These are phyloP conservation scores for Cupressus sempervirens DNA, from an alignment of 75 land plant genomes.

Conservation along the genomic window DNA sequence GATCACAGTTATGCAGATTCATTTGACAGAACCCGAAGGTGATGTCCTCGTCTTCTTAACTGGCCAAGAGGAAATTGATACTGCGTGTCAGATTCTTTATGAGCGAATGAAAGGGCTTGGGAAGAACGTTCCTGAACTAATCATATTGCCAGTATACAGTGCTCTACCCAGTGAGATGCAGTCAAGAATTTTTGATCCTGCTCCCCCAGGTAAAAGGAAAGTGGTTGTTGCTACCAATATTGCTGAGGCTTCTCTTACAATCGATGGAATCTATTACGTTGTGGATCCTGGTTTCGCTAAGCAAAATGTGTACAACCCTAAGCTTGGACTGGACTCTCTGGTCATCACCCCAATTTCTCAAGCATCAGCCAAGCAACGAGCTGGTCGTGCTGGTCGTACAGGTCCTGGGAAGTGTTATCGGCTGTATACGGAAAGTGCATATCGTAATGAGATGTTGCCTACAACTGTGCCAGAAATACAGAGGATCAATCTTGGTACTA, in stretches of 20 bases:
- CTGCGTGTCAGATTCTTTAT: constrained; percentile 81
- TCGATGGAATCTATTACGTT: constrained; percentile 83
- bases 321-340: constrained; percentile 80
- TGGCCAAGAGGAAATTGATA: constrained; percentile 88
- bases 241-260: constrained; percentile 89
- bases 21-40: constrained; percentile 75
- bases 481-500: constrained; percentile 72
- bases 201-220: constrained; percentile 78
- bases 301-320: constrained; percentile 85
- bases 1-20: constrained; percentile 81
- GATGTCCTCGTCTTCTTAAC: constrained; percentile 73
- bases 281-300: constrained; percentile 94
- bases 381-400: constrained; percentile 94
- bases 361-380: constrained; percentile 91
- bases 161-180: constrained; percentile 91
- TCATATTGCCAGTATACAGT: constrained; percentile 83
- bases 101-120: constrained; percentile 88
- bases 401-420: constrained; percentile 95
- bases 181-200: constrained; percentile 77
- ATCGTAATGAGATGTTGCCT: constrained; percentile 83
- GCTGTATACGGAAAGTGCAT: constrained; percentile 85
- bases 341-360: constrained; percentile 92
- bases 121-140: constrained; percentile 82
- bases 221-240: constrained; percentile 92
- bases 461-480: constrained; percentile 91